Evolutionary conservation across 306 rosid genomes (phyloP).

Genomic region (Rosa rugosa): DNA sequence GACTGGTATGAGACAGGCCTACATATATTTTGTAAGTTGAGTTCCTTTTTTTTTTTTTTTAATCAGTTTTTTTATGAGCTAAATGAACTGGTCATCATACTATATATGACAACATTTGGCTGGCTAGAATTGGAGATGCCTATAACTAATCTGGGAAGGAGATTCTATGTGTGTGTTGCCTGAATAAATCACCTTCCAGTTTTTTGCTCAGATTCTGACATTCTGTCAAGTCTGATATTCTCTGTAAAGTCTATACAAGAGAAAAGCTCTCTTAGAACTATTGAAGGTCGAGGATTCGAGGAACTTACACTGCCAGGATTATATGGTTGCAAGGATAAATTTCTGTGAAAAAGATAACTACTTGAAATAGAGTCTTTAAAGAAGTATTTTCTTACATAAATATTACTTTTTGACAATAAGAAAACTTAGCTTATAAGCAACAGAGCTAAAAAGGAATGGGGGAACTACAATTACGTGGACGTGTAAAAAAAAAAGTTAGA

Average conservation of each 20-base stretch:
- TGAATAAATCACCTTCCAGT: neutral
- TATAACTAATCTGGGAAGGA: neutral
- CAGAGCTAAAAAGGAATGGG: neutral
- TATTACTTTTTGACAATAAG: neutral
- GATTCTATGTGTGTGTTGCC: neutral
- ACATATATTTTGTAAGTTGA: slow-evolving; percentile 89
- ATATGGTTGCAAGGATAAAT: neutral
- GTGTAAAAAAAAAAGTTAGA: neutral
- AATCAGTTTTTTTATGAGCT: neutral
- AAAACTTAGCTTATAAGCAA: neutral
- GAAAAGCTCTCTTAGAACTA: neutral
- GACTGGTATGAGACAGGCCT: slow-evolving; percentile 99
- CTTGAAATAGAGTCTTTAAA: neutral
- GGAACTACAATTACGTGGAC: neutral
- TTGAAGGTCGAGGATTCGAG: neutral
- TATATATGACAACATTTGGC: neutral
- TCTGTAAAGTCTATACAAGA: neutral
- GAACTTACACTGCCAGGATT: neutral
- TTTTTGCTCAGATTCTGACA: neutral
- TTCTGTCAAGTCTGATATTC: neutral
- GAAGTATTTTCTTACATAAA: neutral
- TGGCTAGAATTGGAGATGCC: slow-evolving; percentile 2
- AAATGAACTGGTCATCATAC: neutral
- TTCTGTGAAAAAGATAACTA: neutral
- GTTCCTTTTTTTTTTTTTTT: neutral